Percentiles rank a stretch among this genome's conserved stretches.
Evolutionary conservation across 1,139 yeast genomes (phyloP).

Genomic region (Lodderomyces elongisporus): DNA sequence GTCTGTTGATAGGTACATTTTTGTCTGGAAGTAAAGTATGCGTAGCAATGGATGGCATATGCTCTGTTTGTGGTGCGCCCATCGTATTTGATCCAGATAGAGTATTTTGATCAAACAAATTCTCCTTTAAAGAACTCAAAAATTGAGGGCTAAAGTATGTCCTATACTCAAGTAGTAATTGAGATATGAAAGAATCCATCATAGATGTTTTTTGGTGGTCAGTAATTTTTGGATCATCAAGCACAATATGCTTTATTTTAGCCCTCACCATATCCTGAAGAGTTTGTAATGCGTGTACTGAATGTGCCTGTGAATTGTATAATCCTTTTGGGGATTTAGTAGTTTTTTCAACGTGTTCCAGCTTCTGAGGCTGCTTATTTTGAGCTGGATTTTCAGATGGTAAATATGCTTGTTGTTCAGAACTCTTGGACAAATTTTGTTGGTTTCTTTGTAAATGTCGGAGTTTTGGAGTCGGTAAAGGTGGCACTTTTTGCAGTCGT

Average conservation of each 20-base stretch:
- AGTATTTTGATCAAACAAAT: conserved; percentile 8
- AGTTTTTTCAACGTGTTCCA: too few relatives aligned
- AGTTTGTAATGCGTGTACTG: conserved; percentile 6
- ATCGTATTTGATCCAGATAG: neutral
- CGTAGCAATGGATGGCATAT: neutral
- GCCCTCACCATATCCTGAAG: conserved; percentile 18
- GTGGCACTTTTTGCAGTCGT: too few relatives aligned
- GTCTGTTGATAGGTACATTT: neutral
- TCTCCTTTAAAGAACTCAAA: conserved; percentile 9
- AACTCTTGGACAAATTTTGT: too few relatives aligned
- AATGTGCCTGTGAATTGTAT: too few relatives aligned
- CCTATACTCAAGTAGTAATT: conserved; percentile 22
- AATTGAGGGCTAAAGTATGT: conserved; percentile 10
- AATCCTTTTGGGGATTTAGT: too few relatives aligned
- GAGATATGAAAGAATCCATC: conserved; percentile 22
- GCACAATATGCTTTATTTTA: conserved; percentile 12
- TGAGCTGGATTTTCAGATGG: too few relatives aligned
- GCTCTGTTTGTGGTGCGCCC: neutral
- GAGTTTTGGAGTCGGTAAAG: too few relatives aligned
- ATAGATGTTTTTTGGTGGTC: conserved; percentile 18
- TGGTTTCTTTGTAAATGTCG: too few relatives aligned
- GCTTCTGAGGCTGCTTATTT: too few relatives aligned
- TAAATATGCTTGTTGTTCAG: too few relatives aligned
- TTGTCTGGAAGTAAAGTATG: conserved; percentile 2
- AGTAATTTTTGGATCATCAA: conserved; percentile 14